These are phyloP conservation scores for Huntiella omanensis DNA, from an alignment of 2,329 filamentous ascomycete genomes.

Conservation along the genomic window DNA sequence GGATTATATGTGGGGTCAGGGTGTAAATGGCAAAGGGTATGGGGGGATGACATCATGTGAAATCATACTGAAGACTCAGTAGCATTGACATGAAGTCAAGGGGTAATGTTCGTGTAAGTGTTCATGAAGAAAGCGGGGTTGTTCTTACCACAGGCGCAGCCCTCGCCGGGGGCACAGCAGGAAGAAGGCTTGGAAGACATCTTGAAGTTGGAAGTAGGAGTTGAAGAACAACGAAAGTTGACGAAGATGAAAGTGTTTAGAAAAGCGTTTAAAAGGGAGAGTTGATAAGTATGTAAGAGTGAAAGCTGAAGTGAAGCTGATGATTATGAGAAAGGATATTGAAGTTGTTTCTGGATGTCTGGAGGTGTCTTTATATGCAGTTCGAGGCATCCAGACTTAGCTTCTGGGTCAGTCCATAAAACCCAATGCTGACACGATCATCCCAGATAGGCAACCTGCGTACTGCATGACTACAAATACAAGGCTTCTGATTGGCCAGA, in stretches of 20 bases:
- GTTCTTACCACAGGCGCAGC: slow-evolving; percentile 38
- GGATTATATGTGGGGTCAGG: background rate
- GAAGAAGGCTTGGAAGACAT: slow-evolving; percentile 20
- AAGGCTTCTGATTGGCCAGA: slow-evolving; percentile 9
- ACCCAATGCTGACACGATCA: slow-evolving; percentile 1
- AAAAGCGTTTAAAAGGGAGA: background rate
- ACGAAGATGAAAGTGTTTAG: background rate
- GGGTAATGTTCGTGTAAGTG: background rate
- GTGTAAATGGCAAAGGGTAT: no score
- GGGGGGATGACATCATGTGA: background rate
- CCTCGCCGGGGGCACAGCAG: slow-evolving; percentile 36
- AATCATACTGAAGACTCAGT: no score
- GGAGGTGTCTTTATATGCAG: slow-evolving; percentile 6
- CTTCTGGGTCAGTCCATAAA: slow-evolving; percentile 3
- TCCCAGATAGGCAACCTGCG: slow-evolving; percentile 5
- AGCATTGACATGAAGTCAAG: background rate
- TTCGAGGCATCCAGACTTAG: slow-evolving; percentile 1
- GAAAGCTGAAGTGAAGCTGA: slow-evolving; percentile 1
- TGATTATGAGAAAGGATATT: background rate
- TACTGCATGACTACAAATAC: slow-evolving; percentile 11
- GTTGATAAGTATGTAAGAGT: background rate
- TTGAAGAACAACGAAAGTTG: background rate
- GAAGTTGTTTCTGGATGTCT: background rate
- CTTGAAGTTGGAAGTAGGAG: background rate
- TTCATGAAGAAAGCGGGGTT: background rate